phyloP scores from a whole-genome alignment of 768 basidiomycete species.

The Mycena capillaripes region DNA sequence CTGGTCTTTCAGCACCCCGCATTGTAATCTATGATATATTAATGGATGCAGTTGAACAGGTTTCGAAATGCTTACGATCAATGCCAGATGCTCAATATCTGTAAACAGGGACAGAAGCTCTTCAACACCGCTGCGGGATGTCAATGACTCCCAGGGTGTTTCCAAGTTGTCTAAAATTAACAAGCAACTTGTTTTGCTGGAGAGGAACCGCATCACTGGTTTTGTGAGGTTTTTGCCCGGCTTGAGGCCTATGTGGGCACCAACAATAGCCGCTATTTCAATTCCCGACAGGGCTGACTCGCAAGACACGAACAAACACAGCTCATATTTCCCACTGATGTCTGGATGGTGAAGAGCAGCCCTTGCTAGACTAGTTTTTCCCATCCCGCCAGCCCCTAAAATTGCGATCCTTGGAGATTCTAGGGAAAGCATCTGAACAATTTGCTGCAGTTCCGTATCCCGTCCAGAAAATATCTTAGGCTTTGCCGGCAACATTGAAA shows the following conservation, averaged over 20 bases:
- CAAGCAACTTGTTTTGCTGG: not conserved
- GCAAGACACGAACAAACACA: not conserved
- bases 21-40: not conserved
- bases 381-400: not conserved
- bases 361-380: not conserved
- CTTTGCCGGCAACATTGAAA: not conserved
- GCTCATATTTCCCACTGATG: not conserved
- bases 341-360: not conserved
- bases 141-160: no score
- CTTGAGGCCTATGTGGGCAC: not conserved
- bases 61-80: not conserved
- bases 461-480: not conserved
- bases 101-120: not conserved
- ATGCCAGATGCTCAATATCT: not conserved
- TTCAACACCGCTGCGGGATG: not conserved
- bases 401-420: not conserved
- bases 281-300: not conserved
- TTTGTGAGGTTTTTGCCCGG: slow-evolving; percentile 1
- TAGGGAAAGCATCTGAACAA: not conserved
- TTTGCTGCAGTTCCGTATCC: not conserved
- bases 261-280: not conserved
- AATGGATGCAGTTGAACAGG: not conserved
- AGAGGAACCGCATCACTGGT: not conserved
- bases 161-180: not conserved
- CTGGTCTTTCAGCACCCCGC: not conserved